Base-by-base conservation (phyloP, 306 rosid genomes). In the Gynostemma pentaphyllum region DNA sequence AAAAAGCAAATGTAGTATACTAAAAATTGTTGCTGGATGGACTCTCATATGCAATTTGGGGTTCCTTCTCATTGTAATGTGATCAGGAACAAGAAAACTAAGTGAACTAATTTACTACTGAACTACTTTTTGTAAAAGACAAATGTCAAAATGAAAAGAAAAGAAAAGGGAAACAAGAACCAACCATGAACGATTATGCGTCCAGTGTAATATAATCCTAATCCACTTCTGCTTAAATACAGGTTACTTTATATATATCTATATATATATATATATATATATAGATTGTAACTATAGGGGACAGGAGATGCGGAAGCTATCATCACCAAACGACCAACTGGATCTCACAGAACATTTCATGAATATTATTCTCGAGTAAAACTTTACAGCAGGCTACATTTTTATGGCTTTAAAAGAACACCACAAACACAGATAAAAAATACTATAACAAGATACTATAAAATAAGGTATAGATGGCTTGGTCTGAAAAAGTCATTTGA, bases 401-500 rank as follows among this genome's bases (percentile, higher is more conserved):
- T 54, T 55, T 55, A 12, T 51, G 2, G 28, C 42, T 55, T 55
- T n/a, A 55, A 18, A 30, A 28, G 42, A 19, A 22, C 7, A 2
- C 49, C 66, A 2, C 8, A 7, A 15, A 15, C 51, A 45, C 1
- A 45, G 8, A 45, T 45, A 14, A 61, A 34, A 74, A 68, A 51
- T 22, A 51, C 21, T 51, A 44, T 8, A n/a, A n/a, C n/a, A 36
- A 2, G 22, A 18, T 56, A 56, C 2, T 56, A 9, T 4, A 3
- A 16, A 56, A 19, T 32, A 32, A 34, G 28, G 9, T 32, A 56
- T 16, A 56, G 15, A 18, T 11, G 42, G 39, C 67, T 40, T 9
- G 42, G 67, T 44, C 45, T 18, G 42, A 51, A 24, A 45, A 46
- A 76, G 18, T 32, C 67, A 57, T 23, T 30, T 52, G 19, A 78